Evolutionary conservation across 257 asterid genomes (phyloP).

Genomic region (Rhazya stricta): DNA sequence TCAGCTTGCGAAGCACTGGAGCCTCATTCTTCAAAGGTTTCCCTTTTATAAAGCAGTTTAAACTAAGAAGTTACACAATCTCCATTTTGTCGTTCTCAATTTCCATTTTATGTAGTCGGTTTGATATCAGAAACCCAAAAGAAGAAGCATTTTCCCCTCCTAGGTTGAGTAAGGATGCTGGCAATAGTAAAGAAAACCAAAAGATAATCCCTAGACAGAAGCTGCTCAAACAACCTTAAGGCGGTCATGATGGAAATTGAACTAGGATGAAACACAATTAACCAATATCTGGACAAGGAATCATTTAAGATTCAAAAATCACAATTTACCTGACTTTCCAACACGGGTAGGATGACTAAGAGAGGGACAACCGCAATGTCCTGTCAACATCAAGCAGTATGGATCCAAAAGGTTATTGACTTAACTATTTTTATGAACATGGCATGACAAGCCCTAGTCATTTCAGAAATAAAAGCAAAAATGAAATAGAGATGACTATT

Average conservation of each 20-base stretch:
- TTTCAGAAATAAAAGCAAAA: constrained; percentile 13
- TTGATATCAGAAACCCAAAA: neutral
- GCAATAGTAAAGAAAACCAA: neutral
- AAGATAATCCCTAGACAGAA: neutral
- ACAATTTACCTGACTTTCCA: constrained; percentile 87
- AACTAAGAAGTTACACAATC: neutral
- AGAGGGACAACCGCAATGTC: constrained; percentile 99
- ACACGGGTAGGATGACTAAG: constrained; percentile 89
- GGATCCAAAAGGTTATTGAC: constrained; percentile 31
- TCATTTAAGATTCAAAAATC: constrained; percentile 7
- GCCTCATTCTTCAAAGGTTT: neutral
- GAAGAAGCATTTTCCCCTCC: neutral
- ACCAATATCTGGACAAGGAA: neutral
- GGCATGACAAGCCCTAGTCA: constrained; percentile 26
- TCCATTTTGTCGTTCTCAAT: neutral
- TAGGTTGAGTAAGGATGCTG: neutral
- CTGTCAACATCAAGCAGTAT: constrained; percentile 55
- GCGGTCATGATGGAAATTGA: neutral
- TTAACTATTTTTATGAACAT: constrained; percentile 23
- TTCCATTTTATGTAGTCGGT: neutral
- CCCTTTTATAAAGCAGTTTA: neutral
- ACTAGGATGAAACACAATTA: neutral
- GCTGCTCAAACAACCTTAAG: neutral
- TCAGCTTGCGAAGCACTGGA: neutral
- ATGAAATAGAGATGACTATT: constrained; percentile 9